Evolutionary conservation across 768 basidiomycete genomes (phyloP), one percentile per base, ranked within the genome.

Genomic region (Rhizopogon vesiculosus): DNA sequence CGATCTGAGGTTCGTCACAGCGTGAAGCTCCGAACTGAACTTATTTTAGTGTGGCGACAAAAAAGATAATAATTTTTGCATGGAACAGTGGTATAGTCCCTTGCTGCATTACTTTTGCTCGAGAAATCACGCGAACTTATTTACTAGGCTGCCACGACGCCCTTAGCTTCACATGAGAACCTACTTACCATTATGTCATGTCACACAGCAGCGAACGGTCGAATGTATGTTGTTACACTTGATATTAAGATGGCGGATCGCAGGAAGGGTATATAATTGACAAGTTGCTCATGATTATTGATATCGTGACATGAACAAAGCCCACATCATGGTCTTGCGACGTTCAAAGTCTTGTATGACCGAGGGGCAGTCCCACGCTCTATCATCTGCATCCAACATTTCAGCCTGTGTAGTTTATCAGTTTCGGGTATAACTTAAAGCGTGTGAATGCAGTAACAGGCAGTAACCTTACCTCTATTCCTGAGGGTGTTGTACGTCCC

Each of bases 341-440:
- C 48, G 19, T 28, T 39, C 53, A n/a, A 35, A 58, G 5, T 48
- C 33, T 29, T 40, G 28, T 7, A 13, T 54, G 38, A 51, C 41
- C 10, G 55, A 25, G 16, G 42, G 45, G 18, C 50, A 54, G 19
- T 50, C 66, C 76, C 76, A 79, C 10, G 78, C 74, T 50, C 66
- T 66, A 54, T 78, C 69, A 50, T 78, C 73, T 5, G 62, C 62
- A n/a, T 69, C 69, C 8, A 76, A 64, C 64, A 70, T 69, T 41
- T 69, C 45, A 35, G 54, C 54, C 54, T 52, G 44, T 9, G 42
- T 0, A 25, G 25, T 10, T 15, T 12, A 18, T 55, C 22, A 58
- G 9, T 18, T 19, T 31, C 2, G 40, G 10, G 2, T 10, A 53
- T 35, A 7, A 39, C 61, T 59, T 43, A 54, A 42, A 13, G 35